A percentile compares a stretch with the other conserved stretches of the same genome.
Conservation (phyloP, 768 basidiomycete genomes). For the Chalciporus piperatus region DNA sequence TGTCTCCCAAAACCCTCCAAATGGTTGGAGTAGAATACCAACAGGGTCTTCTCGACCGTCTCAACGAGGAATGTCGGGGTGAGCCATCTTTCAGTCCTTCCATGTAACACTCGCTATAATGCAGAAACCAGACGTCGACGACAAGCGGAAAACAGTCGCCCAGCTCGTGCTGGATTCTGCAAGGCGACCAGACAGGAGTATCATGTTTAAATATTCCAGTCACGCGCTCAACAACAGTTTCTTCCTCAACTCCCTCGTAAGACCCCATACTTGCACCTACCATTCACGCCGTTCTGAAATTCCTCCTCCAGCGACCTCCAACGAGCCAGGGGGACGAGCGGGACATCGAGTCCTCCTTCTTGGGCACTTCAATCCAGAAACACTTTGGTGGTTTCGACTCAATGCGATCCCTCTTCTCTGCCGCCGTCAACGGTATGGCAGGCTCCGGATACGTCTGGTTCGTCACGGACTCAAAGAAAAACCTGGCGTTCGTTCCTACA, state of each 20-base stretch:
- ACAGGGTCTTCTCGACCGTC: constrained; percentile 71
- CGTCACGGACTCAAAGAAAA: constrained; percentile 62
- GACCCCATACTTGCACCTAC: constrained; percentile 28
- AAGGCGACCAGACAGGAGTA: constrained; percentile 48
- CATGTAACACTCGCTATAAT: neutral
- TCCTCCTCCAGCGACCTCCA: constrained; percentile 33
- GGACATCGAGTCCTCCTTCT: constrained; percentile 10
- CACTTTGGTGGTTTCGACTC: constrained; percentile 64
- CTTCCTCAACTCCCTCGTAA: constrained; percentile 84
- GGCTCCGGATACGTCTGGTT: constrained; percentile 87
- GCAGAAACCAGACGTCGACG: constrained; percentile 45
- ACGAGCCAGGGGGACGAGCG: constrained; percentile 21
- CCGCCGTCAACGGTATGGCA: constrained; percentile 75
- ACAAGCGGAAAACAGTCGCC: constrained; percentile 55
- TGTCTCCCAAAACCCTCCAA: constrained; percentile 69
- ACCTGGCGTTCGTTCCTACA: constrained; percentile 76
- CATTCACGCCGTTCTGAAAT: neutral
- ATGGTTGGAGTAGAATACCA: constrained; percentile 82
- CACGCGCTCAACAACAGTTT: constrained; percentile 93
- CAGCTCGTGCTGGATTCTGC: constrained; percentile 75
- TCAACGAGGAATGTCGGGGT: constrained; percentile 79
- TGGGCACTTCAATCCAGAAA: constrained; percentile 22
- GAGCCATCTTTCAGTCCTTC: constrained; percentile 18
- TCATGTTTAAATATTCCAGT: constrained; percentile 89
- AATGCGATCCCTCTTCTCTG: constrained; percentile 73